These are phyloP conservation scores for Zymoseptoria pseudotritici DNA, from an alignment of 2,329 filamentous ascomycete genomes.

Conservation along the genomic window DNA sequence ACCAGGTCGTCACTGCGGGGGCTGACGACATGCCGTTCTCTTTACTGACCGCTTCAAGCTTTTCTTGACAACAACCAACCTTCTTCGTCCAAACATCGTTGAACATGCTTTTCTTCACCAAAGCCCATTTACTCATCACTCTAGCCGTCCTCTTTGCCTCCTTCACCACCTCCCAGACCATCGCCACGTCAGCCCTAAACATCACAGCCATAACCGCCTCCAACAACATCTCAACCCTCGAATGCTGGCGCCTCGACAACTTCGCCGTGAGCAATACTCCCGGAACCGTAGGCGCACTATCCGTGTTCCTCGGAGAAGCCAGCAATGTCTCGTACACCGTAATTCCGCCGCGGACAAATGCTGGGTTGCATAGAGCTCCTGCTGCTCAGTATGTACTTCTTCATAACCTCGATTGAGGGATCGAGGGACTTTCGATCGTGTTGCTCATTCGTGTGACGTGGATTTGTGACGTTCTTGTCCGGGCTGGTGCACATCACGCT, in stretches of 20 bases:
- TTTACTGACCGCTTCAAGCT: neutral
- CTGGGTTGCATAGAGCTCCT: conserved; percentile 8
- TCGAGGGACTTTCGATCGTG: too few relatives aligned
- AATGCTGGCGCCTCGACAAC: conserved; percentile 11
- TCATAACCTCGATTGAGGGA: neutral
- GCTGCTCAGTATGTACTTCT: conserved; percentile 5
- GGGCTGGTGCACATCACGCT: conserved; percentile 7
- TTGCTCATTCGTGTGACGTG: neutral
- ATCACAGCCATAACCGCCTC: conserved; percentile 7
- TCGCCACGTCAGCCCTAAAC: conserved; percentile 5
- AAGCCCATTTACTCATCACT: neutral
- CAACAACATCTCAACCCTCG: conserved; percentile 7
- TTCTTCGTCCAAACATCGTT: neutral
- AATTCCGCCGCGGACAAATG: conserved; percentile 6
- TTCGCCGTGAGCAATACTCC: conserved; percentile 6
- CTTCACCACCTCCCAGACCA: neutral
- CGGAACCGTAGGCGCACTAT: conserved; percentile 4
- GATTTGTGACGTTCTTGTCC: conserved; percentile 5
- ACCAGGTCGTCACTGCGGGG: too few relatives aligned
- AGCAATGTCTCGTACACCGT: conserved; percentile 7
- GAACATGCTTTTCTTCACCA: neutral
- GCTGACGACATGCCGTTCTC: too few relatives aligned
- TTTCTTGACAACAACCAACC: neutral
- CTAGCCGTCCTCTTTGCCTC: neutral
- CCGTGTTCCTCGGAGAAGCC: conserved; percentile 1